Evolutionary conservation across 2,329 filamentous ascomycete species (phyloP).

Genomic region (Aspergillus pseudotamarii): DNA sequence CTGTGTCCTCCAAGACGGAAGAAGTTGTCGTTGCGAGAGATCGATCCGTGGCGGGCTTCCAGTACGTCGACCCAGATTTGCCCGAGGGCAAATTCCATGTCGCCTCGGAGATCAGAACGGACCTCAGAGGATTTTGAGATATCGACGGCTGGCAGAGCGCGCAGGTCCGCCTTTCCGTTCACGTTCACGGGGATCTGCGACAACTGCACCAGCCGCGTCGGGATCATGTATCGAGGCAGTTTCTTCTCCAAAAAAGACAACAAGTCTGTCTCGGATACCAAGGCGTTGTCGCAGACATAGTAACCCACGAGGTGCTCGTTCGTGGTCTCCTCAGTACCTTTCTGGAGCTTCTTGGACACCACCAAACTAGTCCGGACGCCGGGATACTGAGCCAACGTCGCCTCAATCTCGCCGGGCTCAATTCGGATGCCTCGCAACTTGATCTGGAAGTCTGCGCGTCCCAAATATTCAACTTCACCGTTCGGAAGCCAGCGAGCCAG

Average conservation of each 20-base stretch:
- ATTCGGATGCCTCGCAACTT: slow-evolving; percentile 65
- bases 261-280: not conserved
- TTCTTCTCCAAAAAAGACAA: not conserved
- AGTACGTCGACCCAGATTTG: not conserved
- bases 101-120: not conserved
- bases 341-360: not conserved
- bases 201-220: not conserved
- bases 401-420: slow-evolving; percentile 52
- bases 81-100: not conserved
- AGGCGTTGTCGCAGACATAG: not conserved
- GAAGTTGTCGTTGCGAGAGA: not conserved
- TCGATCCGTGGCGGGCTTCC: not conserved
- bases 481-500: slow-evolving; percentile 19
- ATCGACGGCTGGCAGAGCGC: not conserved
- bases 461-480: slow-evolving; percentile 38
- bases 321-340: not conserved
- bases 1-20: not conserved
- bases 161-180: not conserved
- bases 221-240: not conserved
- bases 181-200: not conserved
- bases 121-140: not conserved
- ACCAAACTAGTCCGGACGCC: not conserved
- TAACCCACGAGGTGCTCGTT: not conserved
- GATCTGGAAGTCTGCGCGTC: slow-evolving; percentile 63
- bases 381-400: not conserved